Evolutionary conservation across 2,329 filamentous ascomycete genomes (phyloP), one percentile per base, ranked within the genome.

Genomic region (Cercospora sp.): DNA sequence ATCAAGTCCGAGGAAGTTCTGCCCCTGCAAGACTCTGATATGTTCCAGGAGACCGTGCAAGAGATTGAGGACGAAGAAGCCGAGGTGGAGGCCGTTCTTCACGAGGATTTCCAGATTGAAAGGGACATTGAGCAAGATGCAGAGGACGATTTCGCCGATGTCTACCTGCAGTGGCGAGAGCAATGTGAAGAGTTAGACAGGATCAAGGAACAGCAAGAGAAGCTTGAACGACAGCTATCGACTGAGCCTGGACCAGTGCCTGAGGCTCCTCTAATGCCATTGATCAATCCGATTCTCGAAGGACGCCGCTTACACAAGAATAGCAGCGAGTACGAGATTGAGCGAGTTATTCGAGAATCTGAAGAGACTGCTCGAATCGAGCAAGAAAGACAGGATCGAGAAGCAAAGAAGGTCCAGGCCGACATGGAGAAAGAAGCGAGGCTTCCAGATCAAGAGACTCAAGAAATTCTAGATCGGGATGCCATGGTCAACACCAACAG

Each of bases 381-480:
- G 72, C 87, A 90, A 59, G 89, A 91, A 60, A 76, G 73, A 53
- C 72, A 75, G 55, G 82, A 84, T 31, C 79, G 77, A 18, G 82
- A 84, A 63, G 86, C 87, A 36, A 86, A 88, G 71, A 88, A 90
- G 75, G 88, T 90, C 64, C 89, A 90, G 75, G 89, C 89, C 67
- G 89, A 91, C 69, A 90, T 87, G 70, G 90, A 91, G 55, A 93
- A 91, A 75, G 92, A 94, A 77, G 92, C 92, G 0, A 83, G 86
- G 3, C 87, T 94, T 59, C 91, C 91, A 0, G 83, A 88, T 66
- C 90, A 93, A 85, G 86, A 88, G 81, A 86, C 85, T 8, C 81
- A 84, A 9, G 84, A 89, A 63, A 87, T 91, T 69, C 86, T 85
- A 63, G 80, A 86, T 45, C 83, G 85, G 63, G 83, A 83, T 20